Evolutionary conservation across 2,329 filamentous ascomycete genomes (phyloP).

Genomic region (Purpureocillium lavendulum): DNA sequence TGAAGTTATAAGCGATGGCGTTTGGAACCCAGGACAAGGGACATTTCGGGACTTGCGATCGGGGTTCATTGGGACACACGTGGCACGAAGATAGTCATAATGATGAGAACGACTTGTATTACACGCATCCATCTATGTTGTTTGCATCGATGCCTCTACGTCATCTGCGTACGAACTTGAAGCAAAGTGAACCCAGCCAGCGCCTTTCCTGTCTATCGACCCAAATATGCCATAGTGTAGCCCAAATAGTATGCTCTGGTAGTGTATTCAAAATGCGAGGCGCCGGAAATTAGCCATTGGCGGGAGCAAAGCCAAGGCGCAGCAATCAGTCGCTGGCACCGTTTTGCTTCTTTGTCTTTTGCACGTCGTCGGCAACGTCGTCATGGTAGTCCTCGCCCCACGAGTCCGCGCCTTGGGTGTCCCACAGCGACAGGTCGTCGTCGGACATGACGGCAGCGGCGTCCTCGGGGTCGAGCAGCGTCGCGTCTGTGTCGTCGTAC

Average conservation of each 20-base stretch:
- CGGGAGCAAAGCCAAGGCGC: no score
- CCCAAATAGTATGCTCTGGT: no score
- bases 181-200: neutral
- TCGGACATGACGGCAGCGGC: constrained; percentile 48
- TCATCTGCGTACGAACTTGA: no score
- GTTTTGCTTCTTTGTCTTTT: neutral
- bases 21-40: constrained; percentile 10
- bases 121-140: no score
- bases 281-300: no score
- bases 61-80: no score
- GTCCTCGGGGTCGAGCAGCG: constrained; percentile 37
- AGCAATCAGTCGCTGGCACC: no score
- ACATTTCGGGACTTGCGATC: no score
- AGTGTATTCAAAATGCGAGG: no score
- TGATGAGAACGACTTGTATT: no score
- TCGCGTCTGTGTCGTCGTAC: constrained; percentile 37
- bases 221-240: neutral
- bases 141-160: no score
- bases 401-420: constrained; percentile 24
- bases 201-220: neutral
- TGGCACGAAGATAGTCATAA: no score
- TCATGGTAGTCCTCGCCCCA: constrained; percentile 25
- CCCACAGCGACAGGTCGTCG: constrained; percentile 53
- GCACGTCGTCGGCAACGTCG: constrained; percentile 9
- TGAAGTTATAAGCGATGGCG: constrained; percentile 24